Percentiles rank a stretch among this genome's conserved stretches.
These are phyloP conservation scores for Mucor racemosus DNA, from an alignment of 371 early-diverging fungal genomes.

Conservation along the genomic window DNA sequence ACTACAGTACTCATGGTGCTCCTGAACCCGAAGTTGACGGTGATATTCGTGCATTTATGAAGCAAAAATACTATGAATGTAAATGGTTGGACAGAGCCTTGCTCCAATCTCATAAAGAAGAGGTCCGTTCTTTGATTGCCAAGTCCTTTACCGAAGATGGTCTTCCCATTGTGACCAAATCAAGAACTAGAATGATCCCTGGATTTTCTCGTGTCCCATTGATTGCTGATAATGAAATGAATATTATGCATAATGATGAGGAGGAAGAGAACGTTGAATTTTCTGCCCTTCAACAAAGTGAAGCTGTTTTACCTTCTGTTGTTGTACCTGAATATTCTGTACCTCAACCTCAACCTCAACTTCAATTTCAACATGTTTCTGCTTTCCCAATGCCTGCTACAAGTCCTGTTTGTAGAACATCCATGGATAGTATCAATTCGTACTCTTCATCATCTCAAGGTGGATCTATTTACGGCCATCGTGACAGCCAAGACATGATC, in stretches of 20 bases:
- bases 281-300: not conserved
- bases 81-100: slow-evolving; percentile 41
- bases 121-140: slow-evolving; percentile 7
- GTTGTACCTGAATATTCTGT: not conserved
- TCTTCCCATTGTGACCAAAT: slow-evolving; percentile 17
- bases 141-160: slow-evolving; percentile 22
- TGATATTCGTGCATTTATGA: slow-evolving; percentile 47
- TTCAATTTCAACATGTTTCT: not conserved
- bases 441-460: slow-evolving; percentile 1
- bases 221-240: slow-evolving; percentile 20
- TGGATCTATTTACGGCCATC: slow-evolving; percentile 4
- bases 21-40: slow-evolving; percentile 42
- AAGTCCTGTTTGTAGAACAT: slow-evolving; percentile 1
- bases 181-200: slow-evolving; percentile 5
- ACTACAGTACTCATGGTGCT: slow-evolving; percentile 21
- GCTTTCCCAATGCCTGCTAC: not conserved
- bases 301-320: not conserved
- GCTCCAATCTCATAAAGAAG: slow-evolving; percentile 16
- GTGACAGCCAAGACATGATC: slow-evolving; percentile 5
- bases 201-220: slow-evolving; percentile 17
- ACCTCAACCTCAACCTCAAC: not conserved
- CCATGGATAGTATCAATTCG: slow-evolving; percentile 12
- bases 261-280: slow-evolving; percentile 2
- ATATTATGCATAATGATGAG: slow-evolving; percentile 16
- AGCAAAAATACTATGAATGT: slow-evolving; percentile 47